Base-by-base conservation (phyloP, 2,329 filamentous ascomycete genomes). In the Cladosporium austrohemisphaericum region DNA sequence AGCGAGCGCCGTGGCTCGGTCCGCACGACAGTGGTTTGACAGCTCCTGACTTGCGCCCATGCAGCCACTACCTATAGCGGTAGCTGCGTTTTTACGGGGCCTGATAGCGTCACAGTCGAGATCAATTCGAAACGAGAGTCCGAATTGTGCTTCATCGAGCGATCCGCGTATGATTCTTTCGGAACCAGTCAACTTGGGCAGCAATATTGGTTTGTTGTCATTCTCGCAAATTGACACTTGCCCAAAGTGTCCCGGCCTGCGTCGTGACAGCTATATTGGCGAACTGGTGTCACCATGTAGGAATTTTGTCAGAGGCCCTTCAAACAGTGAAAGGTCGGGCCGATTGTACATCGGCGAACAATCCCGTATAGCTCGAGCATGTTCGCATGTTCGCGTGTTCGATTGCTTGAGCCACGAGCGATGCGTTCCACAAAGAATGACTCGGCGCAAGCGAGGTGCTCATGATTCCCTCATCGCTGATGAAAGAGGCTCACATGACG, bases 251-350 rank as follows among this genome's bases (percentile, higher is more conserved):
- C n/a, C 25, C 11, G 29, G 31, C 19, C 35, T 45, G 41, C 41
- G 22, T 45, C 16, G 25, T 45, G 41, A 45, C 41, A 35, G 41
- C 29, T 45, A 31, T 33, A 18, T 18, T 35, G 32, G 25, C 25
- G 25, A n/a, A n/a, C n/a, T n/a, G n/a, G n/a, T n/a, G n/a, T n/a
- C n/a, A n/a, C n/a, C n/a, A n/a, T n/a, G n/a, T n/a, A n/a, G n/a
- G n/a, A n/a, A n/a, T n/a, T n/a, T n/a, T n/a, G n/a, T n/a, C n/a
- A n/a, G n/a, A n/a, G n/a, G n/a, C n/a, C n/a, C n/a, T n/a, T n/a
- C n/a, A n/a, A n/a, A n/a, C n/a, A n/a, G n/a, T n/a, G n/a, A n/a
- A n/a, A n/a, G n/a, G n/a, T n/a, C n/a, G n/a, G n/a, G n/a, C n/a
- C n/a, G n/a, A n/a, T 26, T 26, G 25, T 26, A 26, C 25, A 6